These are phyloP conservation scores for Plasmodium inui DNA, from an alignment of 169 alveolate genomes.

Conservation along the genomic window DNA sequence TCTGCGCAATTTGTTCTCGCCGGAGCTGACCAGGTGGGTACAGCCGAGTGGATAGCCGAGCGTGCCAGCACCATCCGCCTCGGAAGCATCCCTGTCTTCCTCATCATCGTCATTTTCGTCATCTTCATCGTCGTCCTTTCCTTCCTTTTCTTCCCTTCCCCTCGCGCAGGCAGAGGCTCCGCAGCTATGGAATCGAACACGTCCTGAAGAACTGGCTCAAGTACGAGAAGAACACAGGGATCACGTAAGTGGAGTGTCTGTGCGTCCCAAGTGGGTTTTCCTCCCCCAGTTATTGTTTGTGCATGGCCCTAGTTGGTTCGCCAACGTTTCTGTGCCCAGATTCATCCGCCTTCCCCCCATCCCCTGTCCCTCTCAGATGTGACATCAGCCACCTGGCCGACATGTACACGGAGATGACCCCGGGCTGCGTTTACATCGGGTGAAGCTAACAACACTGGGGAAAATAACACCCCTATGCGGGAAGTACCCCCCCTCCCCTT, in stretches of 20 bases:
- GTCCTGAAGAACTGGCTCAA: conserved; percentile 25
- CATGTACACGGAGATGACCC: neutral
- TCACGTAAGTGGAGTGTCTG: neutral
- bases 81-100: too few species aligned
- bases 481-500: neutral
- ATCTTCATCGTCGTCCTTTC: neutral
- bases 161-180: conserved; percentile 23
- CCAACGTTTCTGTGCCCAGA: neutral
- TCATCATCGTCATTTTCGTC: neutral
- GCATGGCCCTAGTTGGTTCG: neutral
- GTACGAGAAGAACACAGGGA: conserved; percentile 3
- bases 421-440: neutral
- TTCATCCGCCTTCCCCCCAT: neutral
- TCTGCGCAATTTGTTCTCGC: neutral
- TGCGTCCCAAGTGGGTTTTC: neutral
- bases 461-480: neutral
- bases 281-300: too few species aligned
- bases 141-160: neutral
- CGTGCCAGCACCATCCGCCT: neutral
- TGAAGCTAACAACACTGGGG: neutral
- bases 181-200: conserved; percentile 9
- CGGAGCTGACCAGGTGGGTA: conserved; percentile 2
- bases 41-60: neutral
- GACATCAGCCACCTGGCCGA: neutral
- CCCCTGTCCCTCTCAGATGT: neutral